Percentiles rank a stretch among this genome's conserved stretches.
Conservation (phyloP, 2,329 filamentous ascomycete genomes). For the Fusarium graminum region DNA sequence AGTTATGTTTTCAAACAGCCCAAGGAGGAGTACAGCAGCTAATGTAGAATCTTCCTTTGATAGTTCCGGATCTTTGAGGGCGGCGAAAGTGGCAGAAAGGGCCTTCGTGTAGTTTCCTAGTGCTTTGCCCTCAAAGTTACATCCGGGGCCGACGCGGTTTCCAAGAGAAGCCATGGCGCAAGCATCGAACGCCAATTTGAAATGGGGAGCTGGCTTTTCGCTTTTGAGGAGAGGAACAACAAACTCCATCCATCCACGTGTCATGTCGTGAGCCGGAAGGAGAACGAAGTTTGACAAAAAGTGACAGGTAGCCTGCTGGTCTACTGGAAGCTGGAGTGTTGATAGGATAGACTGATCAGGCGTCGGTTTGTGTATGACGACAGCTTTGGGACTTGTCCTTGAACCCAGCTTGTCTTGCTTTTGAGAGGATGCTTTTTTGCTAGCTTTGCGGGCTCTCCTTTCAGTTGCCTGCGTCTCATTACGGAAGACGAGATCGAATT, state of each 20-base stretch:
- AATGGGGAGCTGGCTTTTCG: conserved; percentile 59
- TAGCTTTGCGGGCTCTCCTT: conserved; percentile 69
- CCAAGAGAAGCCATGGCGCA: conserved; percentile 70
- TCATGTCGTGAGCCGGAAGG: conserved; percentile 63
- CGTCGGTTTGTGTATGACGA: conserved; percentile 31
- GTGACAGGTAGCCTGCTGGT: conserved; percentile 69
- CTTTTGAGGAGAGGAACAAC: conserved; percentile 67
- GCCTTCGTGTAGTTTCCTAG: conserved; percentile 68
- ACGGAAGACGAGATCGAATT: conserved; percentile 79
- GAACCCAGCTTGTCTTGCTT: conserved; percentile 50
- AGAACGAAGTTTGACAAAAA: conserved; percentile 73
- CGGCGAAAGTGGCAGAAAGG: conserved; percentile 64
- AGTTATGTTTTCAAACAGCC: conserved; percentile 72
- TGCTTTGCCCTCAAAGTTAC: conserved; percentile 56
- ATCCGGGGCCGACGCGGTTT: conserved; percentile 59
- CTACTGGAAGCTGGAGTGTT: conserved; percentile 61
- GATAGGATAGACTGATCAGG: conserved; percentile 48
- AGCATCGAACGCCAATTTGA: conserved; percentile 70
- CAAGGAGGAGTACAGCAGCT: conserved; percentile 70
- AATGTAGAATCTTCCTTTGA: conserved; percentile 69
- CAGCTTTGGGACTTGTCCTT: conserved; percentile 25
- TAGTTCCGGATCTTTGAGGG: conserved; percentile 63
- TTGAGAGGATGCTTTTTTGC: conserved; percentile 60
- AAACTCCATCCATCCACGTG: conserved; percentile 70
- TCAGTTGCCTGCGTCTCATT: conserved; percentile 79